These are phyloP conservation scores for Chrysoporthe puriensis DNA, from an alignment of 2,329 filamentous ascomycete species.

Conservation along the genomic window DNA sequence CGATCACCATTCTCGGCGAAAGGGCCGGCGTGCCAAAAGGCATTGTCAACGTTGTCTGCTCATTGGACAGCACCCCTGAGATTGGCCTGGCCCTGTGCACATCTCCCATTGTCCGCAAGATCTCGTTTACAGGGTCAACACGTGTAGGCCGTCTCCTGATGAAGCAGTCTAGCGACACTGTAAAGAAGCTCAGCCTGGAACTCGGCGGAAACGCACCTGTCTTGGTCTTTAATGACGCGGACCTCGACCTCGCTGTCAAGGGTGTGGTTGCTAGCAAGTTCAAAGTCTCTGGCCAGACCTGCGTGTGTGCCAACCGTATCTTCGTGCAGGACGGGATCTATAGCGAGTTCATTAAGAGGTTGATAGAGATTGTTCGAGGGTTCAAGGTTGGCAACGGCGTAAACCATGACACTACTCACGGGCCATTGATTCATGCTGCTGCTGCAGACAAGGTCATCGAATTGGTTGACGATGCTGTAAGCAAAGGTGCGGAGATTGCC, in stretches of 20 bases:
- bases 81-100: conserved; percentile 18
- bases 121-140: conserved; percentile 70
- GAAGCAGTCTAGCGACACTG: conserved; percentile 57
- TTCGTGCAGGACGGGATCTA: background rate
- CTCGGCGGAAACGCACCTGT: conserved; percentile 68
- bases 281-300: conserved; percentile 58
- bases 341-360: background rate
- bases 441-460: conserved; percentile 31
- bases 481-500: conserved; percentile 31
- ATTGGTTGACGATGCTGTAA: conserved; percentile 30
- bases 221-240: conserved; percentile 65
- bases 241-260: conserved; percentile 60
- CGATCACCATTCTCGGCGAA: conserved; percentile 65
- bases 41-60: background rate
- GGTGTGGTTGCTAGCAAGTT: conserved; percentile 48
- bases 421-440: background rate
- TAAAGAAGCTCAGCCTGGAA: conserved; percentile 68
- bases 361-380: background rate
- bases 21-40: conserved; percentile 35
- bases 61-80: conserved; percentile 5
- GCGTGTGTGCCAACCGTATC: conserved; percentile 50
- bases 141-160: conserved; percentile 63
- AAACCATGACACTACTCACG: background rate
- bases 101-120: conserved; percentile 44
- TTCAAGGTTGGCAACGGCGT: background rate